A percentile compares a stretch with the other conserved stretches of the same genome.
Conservation (phyloP, 1,284 basidiomycete species). For the Cutaneotrichosporon spelunceum region DNA sequence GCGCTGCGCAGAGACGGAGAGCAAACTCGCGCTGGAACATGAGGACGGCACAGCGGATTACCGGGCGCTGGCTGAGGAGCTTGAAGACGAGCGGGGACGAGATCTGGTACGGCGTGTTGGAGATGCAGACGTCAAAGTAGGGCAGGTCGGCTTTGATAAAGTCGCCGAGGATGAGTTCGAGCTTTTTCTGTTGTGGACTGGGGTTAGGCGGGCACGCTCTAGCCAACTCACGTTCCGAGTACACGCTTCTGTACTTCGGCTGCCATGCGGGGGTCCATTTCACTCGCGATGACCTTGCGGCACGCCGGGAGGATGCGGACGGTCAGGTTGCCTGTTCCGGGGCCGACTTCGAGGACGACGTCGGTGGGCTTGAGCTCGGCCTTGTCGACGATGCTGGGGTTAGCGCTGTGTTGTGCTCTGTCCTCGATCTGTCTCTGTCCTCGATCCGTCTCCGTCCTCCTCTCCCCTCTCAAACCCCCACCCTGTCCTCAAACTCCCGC, state of each 20-base stretch:
- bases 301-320: conserved; percentile 90
- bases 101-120: conserved; percentile 97
- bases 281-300: conserved; percentile 87
- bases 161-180: conserved; percentile 92
- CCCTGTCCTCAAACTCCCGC: too few species aligned
- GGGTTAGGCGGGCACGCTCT: too few species aligned
- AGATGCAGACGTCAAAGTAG: conserved; percentile 98
- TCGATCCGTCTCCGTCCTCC: too few species aligned
- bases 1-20: conserved; percentile 81
- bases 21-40: conserved; percentile 99
- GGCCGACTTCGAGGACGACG: conserved; percentile 94
- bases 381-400: conserved; percentile 72
- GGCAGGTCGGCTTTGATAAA: conserved; percentile 96
- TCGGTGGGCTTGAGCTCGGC: conserved; percentile 92
- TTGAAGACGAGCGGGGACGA: conserved; percentile 97
- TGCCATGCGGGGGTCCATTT: conserved; percentile 99
- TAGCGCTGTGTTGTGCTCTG: too few species aligned
- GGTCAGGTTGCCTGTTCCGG: conserved; percentile 96
- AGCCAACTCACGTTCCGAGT: conserved; percentile 95
- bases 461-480: background rate
- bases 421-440: too few species aligned
- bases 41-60: conserved; percentile 90
- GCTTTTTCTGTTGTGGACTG: conserved; percentile 90
- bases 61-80: conserved; percentile 89
- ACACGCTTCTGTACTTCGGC: conserved; percentile 96